Evolutionary conservation across 1,284 basidiomycete species (phyloP), one percentile per base, ranked within the genome.

Genomic region (Phellinidium pouzarii): DNA sequence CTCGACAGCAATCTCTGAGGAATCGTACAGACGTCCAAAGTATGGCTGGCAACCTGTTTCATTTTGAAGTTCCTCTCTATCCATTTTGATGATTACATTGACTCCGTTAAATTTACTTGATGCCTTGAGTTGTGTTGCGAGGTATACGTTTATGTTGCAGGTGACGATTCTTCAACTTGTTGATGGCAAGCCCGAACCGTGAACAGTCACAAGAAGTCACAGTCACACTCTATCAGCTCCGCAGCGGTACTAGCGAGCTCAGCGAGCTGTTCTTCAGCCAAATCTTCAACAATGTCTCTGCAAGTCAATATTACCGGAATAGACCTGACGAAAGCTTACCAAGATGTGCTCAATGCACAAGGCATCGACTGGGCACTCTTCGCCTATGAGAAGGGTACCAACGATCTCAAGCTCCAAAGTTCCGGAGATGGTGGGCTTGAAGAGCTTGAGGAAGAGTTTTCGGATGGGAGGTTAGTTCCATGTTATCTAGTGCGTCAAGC

Each of bases 401-500:
- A 94, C 65, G 92, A 96, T 68, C 76, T 97, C 54, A 93, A 91
- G 63, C 87, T 96, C 8, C 91, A 94, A 66, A 77, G 78, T 1
- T 87, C 84, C 1, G 92, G 93, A n/a, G 74, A 75, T 58, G 87
- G 84, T 22, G 91, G 93, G 0, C 76, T 99, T 9, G 91, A 95
- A 58, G 94, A 95, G 64, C 74, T 97, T 17, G 80, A 89, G 63
- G 94, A 97, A 59, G 94, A 96, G 69, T 97, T 97, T 69, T 89
- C 85, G 41, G 94, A 97, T 66, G 94, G 93, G 57, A 78, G 87
- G 91, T 89, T 57, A 48, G 79, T 66, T 6, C 55, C 3, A 48
- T 47, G 44, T 14, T 19, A n/a, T 19, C 27, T 42, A 50, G 51
- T 44, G 40, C n/a, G 25, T 27, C 14, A 36, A 23, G 34, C 22